These are phyloP conservation scores for Didymella pinodella DNA, from an alignment of 2,329 filamentous ascomycete genomes.

Conservation along the genomic window DNA sequence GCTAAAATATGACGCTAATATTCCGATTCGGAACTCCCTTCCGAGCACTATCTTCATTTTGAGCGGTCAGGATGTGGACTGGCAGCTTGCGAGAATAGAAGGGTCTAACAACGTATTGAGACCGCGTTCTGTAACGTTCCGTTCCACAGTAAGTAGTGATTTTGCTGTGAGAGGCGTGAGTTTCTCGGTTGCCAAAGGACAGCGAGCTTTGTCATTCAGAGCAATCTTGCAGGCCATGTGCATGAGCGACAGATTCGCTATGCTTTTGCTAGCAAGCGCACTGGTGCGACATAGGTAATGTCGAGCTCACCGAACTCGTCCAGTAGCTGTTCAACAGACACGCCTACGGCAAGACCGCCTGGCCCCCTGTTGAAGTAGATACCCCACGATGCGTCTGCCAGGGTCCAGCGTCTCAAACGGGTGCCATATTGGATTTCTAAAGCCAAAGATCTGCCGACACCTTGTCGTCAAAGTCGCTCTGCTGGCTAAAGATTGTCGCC, in stretches of 20 bases:
- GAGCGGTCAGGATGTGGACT: background rate
- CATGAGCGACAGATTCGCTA: no score
- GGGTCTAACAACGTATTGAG: background rate
- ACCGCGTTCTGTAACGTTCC: background rate
- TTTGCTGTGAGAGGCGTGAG: background rate
- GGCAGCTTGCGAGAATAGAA: background rate
- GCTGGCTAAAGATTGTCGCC: background rate
- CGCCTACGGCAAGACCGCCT: no score
- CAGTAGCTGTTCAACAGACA: no score
- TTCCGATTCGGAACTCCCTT: slow-evolving; percentile 14
- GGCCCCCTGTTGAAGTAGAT: background rate
- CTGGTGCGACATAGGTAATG: background rate
- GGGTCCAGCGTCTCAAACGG: background rate
- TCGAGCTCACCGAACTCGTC: no score
- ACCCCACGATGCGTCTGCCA: background rate
- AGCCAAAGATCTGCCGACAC: background rate
- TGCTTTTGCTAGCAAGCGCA: background rate
- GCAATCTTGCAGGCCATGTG: no score
- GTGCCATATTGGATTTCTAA: background rate
- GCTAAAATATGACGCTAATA: slow-evolving; percentile 10
- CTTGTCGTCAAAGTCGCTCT: background rate
- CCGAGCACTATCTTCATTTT: slow-evolving; percentile 18
- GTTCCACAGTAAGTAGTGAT: background rate
- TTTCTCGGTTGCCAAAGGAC: background rate
- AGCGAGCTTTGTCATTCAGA: background rate